A percentile compares a stretch with the other conserved stretches of the same genome.
Conservation (phyloP, 805 yeast species). For the Cyberlindnera misumaiensis region DNA sequence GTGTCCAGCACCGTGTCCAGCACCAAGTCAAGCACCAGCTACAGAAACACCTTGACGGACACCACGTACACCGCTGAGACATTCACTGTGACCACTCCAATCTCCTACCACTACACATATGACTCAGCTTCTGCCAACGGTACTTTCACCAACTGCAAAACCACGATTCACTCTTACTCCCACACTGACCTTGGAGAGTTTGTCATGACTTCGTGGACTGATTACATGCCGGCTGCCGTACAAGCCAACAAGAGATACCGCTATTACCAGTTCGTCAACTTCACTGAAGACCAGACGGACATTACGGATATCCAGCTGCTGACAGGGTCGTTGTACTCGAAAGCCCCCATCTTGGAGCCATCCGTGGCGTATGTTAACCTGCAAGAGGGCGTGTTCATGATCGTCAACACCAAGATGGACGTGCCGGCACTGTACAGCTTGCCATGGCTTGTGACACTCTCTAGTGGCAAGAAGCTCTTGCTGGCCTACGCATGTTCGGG, state of each 20-base stretch:
- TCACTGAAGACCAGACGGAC: conserved; percentile 12
- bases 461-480: conserved; percentile 6
- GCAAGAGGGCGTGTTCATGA: conserved; percentile 13
- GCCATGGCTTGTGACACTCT: conserved; percentile 2
- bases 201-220: conserved; percentile 7
- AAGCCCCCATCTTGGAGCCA: conserved; percentile 1
- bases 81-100: conserved; percentile 10
- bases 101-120: conserved; percentile 1
- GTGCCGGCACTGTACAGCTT: conserved; percentile 1
- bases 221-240: conserved; percentile 1
- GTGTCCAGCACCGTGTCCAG: no score
- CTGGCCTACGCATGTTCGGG: conserved; percentile 7
- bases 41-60: conserved; percentile 1
- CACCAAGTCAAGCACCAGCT: background rate
- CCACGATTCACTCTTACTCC: conserved; percentile 2
- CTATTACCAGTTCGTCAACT: conserved; percentile 11
- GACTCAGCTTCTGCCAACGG: conserved; percentile 8
- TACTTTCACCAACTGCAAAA: conserved; percentile 10
- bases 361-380: conserved; percentile 13
- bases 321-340: conserved; percentile 2
- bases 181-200: conserved; percentile 3
- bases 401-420: background rate
- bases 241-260: conserved; percentile 2
- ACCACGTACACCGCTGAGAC: conserved; percentile 3
- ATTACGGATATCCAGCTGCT: conserved; percentile 14